Evolutionary conservation across 768 basidiomycete genomes (phyloP).

Genomic region (Punctularia strigosozonata): DNA sequence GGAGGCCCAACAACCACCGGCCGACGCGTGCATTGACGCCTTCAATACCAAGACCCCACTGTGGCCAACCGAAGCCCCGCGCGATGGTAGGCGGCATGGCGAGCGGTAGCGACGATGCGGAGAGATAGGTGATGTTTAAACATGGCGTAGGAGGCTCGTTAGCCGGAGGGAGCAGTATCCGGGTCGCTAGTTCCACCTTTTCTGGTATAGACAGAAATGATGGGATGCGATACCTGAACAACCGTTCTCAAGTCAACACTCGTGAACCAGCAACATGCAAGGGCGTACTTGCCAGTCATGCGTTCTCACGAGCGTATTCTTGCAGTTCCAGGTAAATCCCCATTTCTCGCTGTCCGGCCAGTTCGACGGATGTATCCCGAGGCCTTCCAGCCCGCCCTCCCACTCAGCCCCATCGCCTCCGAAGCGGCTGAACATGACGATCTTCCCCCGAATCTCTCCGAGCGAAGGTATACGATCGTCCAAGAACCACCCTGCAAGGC

Average conservation of each 20-base stretch:
- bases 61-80: conserved; percentile 76
- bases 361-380: conserved; percentile 77
- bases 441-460: conserved; percentile 79
- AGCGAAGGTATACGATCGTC: conserved; percentile 71
- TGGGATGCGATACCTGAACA: conserved; percentile 62
- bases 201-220: conserved; percentile 78
- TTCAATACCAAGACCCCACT: conserved; percentile 65
- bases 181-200: conserved; percentile 51
- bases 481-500: conserved; percentile 64
- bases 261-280: conserved; percentile 1
- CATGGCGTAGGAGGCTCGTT: conserved; percentile 25
- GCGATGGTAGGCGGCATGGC: conserved; percentile 71
- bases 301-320: conserved; percentile 53
- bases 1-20: conserved; percentile 52
- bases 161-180: conserved; percentile 34
- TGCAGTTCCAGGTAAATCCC: conserved; percentile 74
- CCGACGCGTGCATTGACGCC: conserved; percentile 75
- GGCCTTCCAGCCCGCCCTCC: conserved; percentile 53
- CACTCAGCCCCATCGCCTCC: conserved; percentile 58
- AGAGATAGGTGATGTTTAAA: conserved; percentile 70
- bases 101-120: conserved; percentile 71
- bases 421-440: conserved; percentile 80
- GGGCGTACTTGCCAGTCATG: conserved; percentile 65
- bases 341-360: conserved; percentile 75
- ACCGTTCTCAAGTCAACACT: background rate